These are phyloP conservation scores for Xerophyta viscosa DNA, from an alignment of 106 monocot genomes.

Conservation along the genomic window DNA sequence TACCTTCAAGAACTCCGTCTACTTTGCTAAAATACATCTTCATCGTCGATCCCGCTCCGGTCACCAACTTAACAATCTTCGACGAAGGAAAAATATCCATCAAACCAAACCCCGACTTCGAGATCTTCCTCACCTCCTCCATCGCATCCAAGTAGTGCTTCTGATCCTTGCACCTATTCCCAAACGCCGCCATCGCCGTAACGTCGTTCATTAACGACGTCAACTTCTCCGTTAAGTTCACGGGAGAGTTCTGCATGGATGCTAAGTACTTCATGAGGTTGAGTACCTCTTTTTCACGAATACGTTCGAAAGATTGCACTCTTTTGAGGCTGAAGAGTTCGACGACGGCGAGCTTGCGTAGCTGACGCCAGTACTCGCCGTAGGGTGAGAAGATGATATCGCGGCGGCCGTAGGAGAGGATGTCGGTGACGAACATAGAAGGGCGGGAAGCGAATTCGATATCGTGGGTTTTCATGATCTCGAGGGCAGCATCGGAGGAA, in stretches of 20 bases:
- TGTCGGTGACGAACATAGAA: background rate
- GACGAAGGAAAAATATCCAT: background rate
- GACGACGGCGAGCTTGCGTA: background rate
- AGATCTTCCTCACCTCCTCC: background rate
- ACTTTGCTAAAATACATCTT: background rate
- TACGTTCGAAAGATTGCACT: background rate
- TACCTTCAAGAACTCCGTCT: background rate
- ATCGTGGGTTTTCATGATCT: background rate
- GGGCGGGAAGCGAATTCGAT: background rate
- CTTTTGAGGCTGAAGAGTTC: background rate
- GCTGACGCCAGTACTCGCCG: slow-evolving; percentile 15
- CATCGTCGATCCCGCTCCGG: background rate
- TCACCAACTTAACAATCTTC: background rate
- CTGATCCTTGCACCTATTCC: background rate
- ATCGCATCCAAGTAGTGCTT: background rate
- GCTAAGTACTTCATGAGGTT: background rate
- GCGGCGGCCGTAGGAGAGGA: background rate
- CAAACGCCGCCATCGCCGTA: background rate
- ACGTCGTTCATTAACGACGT: background rate
- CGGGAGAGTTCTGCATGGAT: background rate
- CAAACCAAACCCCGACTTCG: background rate
- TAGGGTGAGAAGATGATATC: slow-evolving; percentile 18
- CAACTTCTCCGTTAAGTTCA: background rate
- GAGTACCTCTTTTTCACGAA: background rate
- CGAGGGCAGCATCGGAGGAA: background rate